Base-by-base conservation (phyloP, 768 basidiomycete genomes). In the Phanerochaete carnosa region DNA sequence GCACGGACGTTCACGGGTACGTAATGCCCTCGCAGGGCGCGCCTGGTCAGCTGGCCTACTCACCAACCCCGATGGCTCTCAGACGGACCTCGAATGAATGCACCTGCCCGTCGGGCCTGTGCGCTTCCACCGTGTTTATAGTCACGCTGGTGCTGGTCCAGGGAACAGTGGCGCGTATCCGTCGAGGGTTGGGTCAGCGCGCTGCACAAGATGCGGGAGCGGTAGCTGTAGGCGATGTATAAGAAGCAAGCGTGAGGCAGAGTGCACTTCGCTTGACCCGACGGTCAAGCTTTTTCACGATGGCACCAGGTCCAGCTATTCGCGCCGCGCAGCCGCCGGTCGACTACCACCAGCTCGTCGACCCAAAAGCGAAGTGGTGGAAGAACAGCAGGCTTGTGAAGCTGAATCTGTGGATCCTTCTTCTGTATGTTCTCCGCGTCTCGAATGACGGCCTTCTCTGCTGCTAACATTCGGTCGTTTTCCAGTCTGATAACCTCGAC, bases 301-400 rank as follows among this genome's bases (percentile, higher is more conserved):
- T 55, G 54, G 54, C 54, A 15, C 35, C 37, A 22, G 39, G 54
- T 5, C 35, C 54, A 13, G 35, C 54, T 25, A 16, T 43, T n/a
- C 35, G 54, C 25, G 81, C 71, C 77, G 79, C 65, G 75, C 75
- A 62, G 71, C 63, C 60, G 64, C 70, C 45, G 72, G 71, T 45
- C 59, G 54, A 55, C 37, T 83, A 82, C 64, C 73, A 70, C 8
- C 84, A 85, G 64, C 77, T 89, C 57, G 63, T 89, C 57, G 84
- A 90, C 73, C 87, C 86, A 8, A 82, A 71, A 59, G 78, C 85
- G 71, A 88, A 78, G 69, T 91, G 89, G 89, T 88, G 87, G 73
- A 90, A 86, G 74, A 90, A 91, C 78, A 82, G 72, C 72, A 78
- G 89, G 87, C 68, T 89, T 64, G 84, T 89, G 57, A 57, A 66